These are phyloP conservation scores for Voacanga thouarsii DNA, from an alignment of 257 asterid genomes.

Conservation along the genomic window DNA sequence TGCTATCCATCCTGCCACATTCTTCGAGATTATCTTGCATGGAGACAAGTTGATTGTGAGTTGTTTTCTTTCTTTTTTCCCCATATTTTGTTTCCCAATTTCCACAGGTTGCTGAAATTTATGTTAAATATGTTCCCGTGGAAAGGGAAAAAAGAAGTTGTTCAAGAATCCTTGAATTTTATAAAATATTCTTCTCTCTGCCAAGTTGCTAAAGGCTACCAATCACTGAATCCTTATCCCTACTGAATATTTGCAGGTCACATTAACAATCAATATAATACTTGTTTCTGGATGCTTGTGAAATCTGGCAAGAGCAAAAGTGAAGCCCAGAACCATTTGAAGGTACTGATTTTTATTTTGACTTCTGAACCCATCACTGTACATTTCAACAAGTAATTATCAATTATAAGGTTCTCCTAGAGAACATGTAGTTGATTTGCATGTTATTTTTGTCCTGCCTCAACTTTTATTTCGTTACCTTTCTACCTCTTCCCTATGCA, in stretches of 20 bases:
- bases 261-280: constrained; percentile 85
- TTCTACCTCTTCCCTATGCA: neutral
- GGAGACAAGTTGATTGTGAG: constrained; percentile 99
- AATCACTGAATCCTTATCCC: neutral
- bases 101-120: neutral
- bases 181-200: constrained; percentile 6
- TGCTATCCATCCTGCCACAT: constrained; percentile 73
- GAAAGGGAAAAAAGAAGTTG: neutral
- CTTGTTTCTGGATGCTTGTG: constrained; percentile 96
- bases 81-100: neutral
- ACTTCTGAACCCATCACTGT: neutral
- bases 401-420: neutral
- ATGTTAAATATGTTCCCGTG: neutral
- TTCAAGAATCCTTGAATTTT: neutral
- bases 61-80: constrained; percentile 1
- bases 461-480: neutral
- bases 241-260: constrained; percentile 56
- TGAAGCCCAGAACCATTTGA: constrained; percentile 63
- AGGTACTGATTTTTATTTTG: constrained; percentile 36
- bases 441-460: neutral
- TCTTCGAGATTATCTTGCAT: constrained; percentile 72
- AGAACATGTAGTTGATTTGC: neutral
- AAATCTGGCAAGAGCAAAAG: constrained; percentile 76
- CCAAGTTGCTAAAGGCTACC: neutral
- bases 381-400: neutral